phyloP scores from a whole-genome alignment of 139 green algal species.

The Chlamydomonas schloesseri region DNA sequence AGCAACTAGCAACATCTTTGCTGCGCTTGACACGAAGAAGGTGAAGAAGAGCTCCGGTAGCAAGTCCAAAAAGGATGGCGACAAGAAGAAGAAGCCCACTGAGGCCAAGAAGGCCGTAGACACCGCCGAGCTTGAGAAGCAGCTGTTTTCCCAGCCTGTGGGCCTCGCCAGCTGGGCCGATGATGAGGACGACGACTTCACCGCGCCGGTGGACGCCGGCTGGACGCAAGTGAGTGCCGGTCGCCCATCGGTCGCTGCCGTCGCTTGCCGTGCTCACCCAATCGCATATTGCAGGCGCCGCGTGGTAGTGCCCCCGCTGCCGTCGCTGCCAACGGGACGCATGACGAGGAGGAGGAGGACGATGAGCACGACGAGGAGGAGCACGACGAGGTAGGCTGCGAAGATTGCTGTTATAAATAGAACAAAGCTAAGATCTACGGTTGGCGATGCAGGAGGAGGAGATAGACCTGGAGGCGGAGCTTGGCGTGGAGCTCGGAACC shows the following conservation, averaged over 20 bases:
- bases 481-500: constrained; percentile 54
- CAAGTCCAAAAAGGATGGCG: constrained; percentile 44
- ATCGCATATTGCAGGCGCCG: not conserved
- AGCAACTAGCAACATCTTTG: constrained; percentile 56
- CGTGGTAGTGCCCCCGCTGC: constrained; percentile 1
- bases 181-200: constrained; percentile 58
- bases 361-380: constrained; percentile 39
- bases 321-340: constrained; percentile 21
- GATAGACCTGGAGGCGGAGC: constrained; percentile 62
- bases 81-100: constrained; percentile 51
- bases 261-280: not conserved
- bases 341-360: constrained; percentile 55
- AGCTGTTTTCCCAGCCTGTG: constrained; percentile 60
- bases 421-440: not conserved
- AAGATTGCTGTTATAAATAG: not conserved
- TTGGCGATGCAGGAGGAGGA: constrained; percentile 33
- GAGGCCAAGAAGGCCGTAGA: constrained; percentile 52
- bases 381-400: constrained; percentile 50
- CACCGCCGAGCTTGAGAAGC: constrained; percentile 62
- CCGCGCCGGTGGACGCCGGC: constrained; percentile 32
- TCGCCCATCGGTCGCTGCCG: no score
- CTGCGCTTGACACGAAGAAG: constrained; percentile 55
- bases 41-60: constrained; percentile 47
- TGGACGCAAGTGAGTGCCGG: constrained; percentile 19
- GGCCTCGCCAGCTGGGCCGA: constrained; percentile 59